A percentile compares a stretch with the other conserved stretches of the same genome.
Conservation (phyloP, 2,329 filamentous ascomycete species). For the Exophiala oligosperma region DNA sequence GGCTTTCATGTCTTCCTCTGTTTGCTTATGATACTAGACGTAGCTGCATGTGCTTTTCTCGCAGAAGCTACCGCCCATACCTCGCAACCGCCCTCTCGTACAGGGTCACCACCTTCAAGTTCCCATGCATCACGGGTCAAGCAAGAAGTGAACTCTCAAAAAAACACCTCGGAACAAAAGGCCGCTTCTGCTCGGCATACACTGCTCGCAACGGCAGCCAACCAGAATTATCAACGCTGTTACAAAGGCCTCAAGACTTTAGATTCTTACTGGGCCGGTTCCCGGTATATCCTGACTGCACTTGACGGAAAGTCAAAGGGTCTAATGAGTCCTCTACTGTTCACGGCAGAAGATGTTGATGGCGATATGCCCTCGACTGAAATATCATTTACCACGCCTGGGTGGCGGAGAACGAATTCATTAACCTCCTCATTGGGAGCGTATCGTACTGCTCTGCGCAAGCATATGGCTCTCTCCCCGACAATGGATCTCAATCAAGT, state of each 20-base stretch:
- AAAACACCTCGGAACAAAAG: slow-evolving; percentile 9
- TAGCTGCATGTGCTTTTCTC: slow-evolving; percentile 83
- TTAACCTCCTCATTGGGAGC: slow-evolving; percentile 34
- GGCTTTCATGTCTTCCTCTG: too few species aligned
- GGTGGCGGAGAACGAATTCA: slow-evolving; percentile 46
- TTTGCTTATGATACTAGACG: slow-evolving; percentile 45
- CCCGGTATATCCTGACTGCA: slow-evolving; percentile 82
- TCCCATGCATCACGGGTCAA: slow-evolving; percentile 1
- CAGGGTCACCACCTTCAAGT: slow-evolving; percentile 50
- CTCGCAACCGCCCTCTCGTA: slow-evolving; percentile 62
- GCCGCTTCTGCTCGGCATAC: slow-evolving; percentile 61
- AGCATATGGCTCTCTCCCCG: slow-evolving; percentile 42
- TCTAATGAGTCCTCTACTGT: slow-evolving; percentile 71
- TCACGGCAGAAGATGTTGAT: slow-evolving; percentile 74
- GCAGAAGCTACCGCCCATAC: slow-evolving; percentile 77
- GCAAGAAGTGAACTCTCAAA: slow-evolving; percentile 1
- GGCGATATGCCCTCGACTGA: slow-evolving; percentile 57
- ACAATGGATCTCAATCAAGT: slow-evolving; percentile 54
- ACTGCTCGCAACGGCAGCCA: slow-evolving; percentile 75
- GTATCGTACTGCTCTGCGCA: slow-evolving; percentile 6
- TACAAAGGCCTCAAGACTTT: slow-evolving; percentile 80
- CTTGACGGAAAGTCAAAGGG: slow-evolving; percentile 86
- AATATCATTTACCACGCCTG: slow-evolving; percentile 51
- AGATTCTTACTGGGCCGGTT: slow-evolving; percentile 83
- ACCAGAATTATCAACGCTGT: slow-evolving; percentile 83